Conservation (phyloP, 2,329 filamentous ascomycete genomes). For the Thermoascus crustaceus region DNA sequence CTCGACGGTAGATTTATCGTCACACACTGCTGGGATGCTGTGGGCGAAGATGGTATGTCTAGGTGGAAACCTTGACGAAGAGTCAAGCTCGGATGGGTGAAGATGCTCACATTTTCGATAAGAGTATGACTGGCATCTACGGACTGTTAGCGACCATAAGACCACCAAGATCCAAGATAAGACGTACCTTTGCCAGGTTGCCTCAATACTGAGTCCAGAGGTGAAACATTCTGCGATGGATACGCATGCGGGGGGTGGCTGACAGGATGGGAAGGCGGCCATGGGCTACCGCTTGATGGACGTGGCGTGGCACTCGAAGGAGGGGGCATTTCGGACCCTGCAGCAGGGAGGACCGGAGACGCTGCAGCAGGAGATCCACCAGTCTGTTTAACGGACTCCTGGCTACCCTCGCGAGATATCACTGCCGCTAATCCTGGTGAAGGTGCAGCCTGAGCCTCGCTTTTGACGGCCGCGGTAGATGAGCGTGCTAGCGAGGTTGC, state of each 20-base stretch:
- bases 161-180: neutral
- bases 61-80: constrained; percentile 55
- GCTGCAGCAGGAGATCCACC: neutral
- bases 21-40: constrained; percentile 61
- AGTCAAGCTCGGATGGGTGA: constrained; percentile 60
- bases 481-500: constrained; percentile 23
- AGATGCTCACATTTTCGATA: constrained; percentile 57
- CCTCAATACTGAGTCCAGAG: constrained; percentile 35
- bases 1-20: constrained; percentile 61
- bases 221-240: constrained; percentile 8
- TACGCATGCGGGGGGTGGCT: constrained; percentile 14
- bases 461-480: constrained; percentile 29
- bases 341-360: constrained; percentile 17
- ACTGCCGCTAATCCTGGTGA: constrained; percentile 15
- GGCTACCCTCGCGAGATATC: constrained; percentile 19
- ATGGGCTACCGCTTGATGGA: constrained; percentile 35
- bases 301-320: constrained; percentile 27
- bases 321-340: constrained; percentile 28
- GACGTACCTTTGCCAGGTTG: constrained; percentile 42
- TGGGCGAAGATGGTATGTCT: constrained; percentile 57
- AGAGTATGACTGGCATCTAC: constrained; percentile 55
- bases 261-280: constrained; percentile 14
- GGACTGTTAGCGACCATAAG: neutral
- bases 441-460: constrained; percentile 20
- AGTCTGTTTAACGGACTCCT: constrained; percentile 3